phyloP scores from a whole-genome alignment of 208 protist species.

The Crithidia acanthocephali region DNA sequence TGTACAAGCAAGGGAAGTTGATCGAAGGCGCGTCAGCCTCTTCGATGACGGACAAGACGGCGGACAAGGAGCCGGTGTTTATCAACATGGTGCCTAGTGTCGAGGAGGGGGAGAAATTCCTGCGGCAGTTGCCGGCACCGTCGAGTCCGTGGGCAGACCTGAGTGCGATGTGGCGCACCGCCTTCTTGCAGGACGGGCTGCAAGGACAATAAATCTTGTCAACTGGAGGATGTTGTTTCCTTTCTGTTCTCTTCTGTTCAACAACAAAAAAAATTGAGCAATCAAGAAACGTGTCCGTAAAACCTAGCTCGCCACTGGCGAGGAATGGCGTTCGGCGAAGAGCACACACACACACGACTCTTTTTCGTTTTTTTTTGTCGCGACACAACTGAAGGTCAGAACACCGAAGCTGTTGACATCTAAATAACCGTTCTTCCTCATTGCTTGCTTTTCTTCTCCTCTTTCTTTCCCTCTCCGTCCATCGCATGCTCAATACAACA shows the following conservation, averaged over 20 bases:
- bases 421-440: too few species aligned
- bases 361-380: too few species aligned
- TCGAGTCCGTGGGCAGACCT: constrained; percentile 59
- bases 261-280: not conserved
- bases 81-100: constrained; percentile 72
- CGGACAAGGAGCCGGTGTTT: constrained; percentile 50
- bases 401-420: too few species aligned
- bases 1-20: constrained; percentile 23
- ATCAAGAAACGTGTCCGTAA: not conserved
- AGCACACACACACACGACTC: too few species aligned
- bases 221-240: not conserved
- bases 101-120: constrained; percentile 67
- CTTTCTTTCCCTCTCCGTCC: too few species aligned
- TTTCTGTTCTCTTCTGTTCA: constrained; percentile 17
- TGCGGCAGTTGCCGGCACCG: constrained; percentile 58
- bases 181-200: constrained; percentile 45
- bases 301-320: too few species aligned
- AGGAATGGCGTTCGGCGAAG: too few species aligned
- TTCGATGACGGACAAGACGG: too few species aligned
- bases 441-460: too few species aligned
- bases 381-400: too few species aligned
- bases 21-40: constrained; percentile 3
- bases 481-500: too few species aligned
- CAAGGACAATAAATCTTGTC: not conserved
- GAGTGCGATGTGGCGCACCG: constrained; percentile 58